Conservation (phyloP, 176 grass and related monocot genomes). For the Guadua angustifolia region DNA sequence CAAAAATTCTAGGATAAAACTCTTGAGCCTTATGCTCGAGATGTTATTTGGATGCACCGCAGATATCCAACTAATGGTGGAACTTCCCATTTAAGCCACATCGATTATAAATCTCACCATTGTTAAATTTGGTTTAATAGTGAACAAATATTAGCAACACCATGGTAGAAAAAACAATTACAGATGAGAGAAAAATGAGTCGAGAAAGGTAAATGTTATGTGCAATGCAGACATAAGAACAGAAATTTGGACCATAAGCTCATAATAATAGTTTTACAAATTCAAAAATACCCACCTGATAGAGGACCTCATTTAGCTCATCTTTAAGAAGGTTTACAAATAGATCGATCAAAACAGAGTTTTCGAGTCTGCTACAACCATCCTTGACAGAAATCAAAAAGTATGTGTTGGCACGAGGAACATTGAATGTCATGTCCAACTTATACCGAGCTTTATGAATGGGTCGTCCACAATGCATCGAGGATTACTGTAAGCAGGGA, state of each 20-base stretch:
- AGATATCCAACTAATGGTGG: background rate
- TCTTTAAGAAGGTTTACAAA: constrained; percentile 94
- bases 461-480: constrained; percentile 74
- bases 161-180: constrained; percentile 11
- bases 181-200: no score
- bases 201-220: no score
- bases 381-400: constrained; percentile 89
- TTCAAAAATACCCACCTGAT: no score
- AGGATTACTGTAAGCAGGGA: constrained; percentile 51
- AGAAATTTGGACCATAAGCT: no score
- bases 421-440: constrained; percentile 87
- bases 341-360: constrained; percentile 84
- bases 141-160: constrained; percentile 9
- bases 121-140: constrained; percentile 27
- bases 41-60: background rate
- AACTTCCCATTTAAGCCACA: constrained; percentile 18
- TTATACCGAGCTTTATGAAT: constrained; percentile 92
- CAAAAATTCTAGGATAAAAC: background rate
- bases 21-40: background rate
- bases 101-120: background rate
- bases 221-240: no score
- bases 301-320: constrained; percentile 89
- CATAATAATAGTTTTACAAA: no score
- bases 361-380: constrained; percentile 66
- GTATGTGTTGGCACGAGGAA: constrained; percentile 86